Evolutionary conservation across 176 grass and related monocot genomes (phyloP), one percentile per base, ranked within the genome.

Genomic region (Olyra latifolia): DNA sequence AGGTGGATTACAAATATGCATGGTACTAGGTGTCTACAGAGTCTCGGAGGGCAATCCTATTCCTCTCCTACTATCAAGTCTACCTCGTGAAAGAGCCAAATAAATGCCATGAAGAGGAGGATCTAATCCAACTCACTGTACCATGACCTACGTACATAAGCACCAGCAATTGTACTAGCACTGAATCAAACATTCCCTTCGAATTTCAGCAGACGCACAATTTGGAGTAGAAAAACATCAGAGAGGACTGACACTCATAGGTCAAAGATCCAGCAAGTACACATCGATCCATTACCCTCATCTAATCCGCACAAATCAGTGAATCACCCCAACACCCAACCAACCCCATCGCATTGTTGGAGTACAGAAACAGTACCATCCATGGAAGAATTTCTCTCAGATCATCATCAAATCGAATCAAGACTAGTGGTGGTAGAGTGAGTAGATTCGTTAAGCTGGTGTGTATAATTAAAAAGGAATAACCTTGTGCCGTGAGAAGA

Each of bases 401-500:
- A 35, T 35, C 32, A 35, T 35, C 32, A 35, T 35, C 2, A 35
- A 35, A 57, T 16, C 7, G 1, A 62, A 47, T 22, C 11, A 41
- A 66, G 64, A 42, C 42, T 30, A 49, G 1, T 6, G 9, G 9
- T 9, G 2, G 4, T 17, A 3, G 62, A 35, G 19, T 3, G 19
- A n/a, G n/a, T n/a, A n/a, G 42, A 11, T 16, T 19, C 24, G 27
- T 60, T 27, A 28, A 60, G 24, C 27, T 60, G 6, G 57, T 7
- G 0, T 1, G 5, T 17, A 35, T 2, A 4, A 35, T 35, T 35
- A 35, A 35, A 35, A 3, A 35, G 32, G 32, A 35, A 35, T 42
- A 3, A 98, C 95, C 92, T 99, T 99, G 85, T 99, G 96, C 0
- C 96, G 57, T 1, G 96, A 93, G 84, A 99, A 94, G 69, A 95